Conservation (phyloP, 768 basidiomycete species). For the Russula ochroleuca region DNA sequence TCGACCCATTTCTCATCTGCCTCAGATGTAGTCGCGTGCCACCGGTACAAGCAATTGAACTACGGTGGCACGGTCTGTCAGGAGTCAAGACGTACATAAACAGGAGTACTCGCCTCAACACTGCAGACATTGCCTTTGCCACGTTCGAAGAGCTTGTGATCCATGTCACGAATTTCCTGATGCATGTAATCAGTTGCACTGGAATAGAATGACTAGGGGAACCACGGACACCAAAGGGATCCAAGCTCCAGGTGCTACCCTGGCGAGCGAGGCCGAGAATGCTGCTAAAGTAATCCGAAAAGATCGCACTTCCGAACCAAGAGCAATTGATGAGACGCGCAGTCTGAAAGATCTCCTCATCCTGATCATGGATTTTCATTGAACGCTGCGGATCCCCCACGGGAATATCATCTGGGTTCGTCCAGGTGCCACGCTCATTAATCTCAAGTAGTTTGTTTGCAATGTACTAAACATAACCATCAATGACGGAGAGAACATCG, state of each 20-base stretch:
- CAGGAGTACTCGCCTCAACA: constrained; percentile 53
- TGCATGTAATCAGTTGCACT: neutral
- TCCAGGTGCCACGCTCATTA: constrained; percentile 67
- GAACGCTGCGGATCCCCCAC: constrained; percentile 29
- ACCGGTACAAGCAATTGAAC: constrained; percentile 84
- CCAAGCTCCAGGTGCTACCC: constrained; percentile 73
- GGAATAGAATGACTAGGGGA: neutral
- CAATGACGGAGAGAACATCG: neutral
- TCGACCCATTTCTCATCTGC: constrained; percentile 70
- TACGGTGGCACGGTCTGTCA: constrained; percentile 30
- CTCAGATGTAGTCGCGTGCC: constrained; percentile 77
- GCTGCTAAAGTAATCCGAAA: constrained; percentile 76
- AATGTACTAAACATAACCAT: constrained; percentile 55
- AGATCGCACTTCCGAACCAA: constrained; percentile 77
- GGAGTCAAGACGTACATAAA: neutral
- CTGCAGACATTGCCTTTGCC: constrained; percentile 80
- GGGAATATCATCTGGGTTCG: constrained; percentile 48
- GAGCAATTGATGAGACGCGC: constrained; percentile 72
- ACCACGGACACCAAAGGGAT: constrained; percentile 59
- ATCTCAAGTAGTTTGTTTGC: constrained; percentile 72
- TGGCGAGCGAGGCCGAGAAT: constrained; percentile 76
- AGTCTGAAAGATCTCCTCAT: constrained; percentile 73
- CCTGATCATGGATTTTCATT: constrained; percentile 35
- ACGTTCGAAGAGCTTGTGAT: constrained; percentile 68
- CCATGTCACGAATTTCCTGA: constrained; percentile 60